These are phyloP conservation scores for Begonia fuchsioides DNA, from an alignment of 306 rosid species.

Conservation along the genomic window DNA sequence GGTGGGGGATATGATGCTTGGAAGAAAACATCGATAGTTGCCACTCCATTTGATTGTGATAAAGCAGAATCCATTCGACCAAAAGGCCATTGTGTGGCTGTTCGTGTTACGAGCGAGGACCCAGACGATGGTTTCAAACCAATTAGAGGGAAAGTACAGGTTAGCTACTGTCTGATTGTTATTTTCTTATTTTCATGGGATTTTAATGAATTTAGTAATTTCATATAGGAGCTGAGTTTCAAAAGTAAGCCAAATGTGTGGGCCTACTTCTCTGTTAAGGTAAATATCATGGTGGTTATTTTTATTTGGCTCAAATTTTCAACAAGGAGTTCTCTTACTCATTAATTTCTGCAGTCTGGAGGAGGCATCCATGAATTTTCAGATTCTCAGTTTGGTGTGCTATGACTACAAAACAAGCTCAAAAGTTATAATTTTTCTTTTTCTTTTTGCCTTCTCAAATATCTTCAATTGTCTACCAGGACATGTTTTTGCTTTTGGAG, in stretches of 20 bases:
- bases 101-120: constrained; percentile 97
- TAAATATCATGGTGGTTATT: constrained; percentile 14
- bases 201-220: constrained; percentile 2
- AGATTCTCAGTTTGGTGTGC: constrained; percentile 92
- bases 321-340: constrained; percentile 2
- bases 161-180: constrained; percentile 15
- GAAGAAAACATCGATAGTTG: constrained; percentile 68
- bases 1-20: constrained; percentile 94
- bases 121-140: constrained; percentile 99
- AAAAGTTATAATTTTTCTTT: neutral
- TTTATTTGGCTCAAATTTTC: constrained; percentile 7
- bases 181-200: constrained; percentile 7
- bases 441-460: constrained; percentile 15
- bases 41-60: constrained; percentile 86
- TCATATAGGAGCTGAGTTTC: constrained; percentile 80
- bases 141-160: constrained; percentile 97
- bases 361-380: constrained; percentile 99
- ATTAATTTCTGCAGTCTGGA: constrained; percentile 73
- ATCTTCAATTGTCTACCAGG: constrained; percentile 36
- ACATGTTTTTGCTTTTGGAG: constrained; percentile 98
- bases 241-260: constrained; percentile 99
- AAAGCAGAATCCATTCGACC: constrained; percentile 72
- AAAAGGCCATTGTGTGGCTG: constrained; percentile 97
- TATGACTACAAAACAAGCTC: neutral
- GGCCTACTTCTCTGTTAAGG: constrained; percentile 99